Evolutionary conservation across 352 stramenopile genomes (phyloP), one percentile per base, ranked within the genome.

Genomic region (Pythium sp.): DNA sequence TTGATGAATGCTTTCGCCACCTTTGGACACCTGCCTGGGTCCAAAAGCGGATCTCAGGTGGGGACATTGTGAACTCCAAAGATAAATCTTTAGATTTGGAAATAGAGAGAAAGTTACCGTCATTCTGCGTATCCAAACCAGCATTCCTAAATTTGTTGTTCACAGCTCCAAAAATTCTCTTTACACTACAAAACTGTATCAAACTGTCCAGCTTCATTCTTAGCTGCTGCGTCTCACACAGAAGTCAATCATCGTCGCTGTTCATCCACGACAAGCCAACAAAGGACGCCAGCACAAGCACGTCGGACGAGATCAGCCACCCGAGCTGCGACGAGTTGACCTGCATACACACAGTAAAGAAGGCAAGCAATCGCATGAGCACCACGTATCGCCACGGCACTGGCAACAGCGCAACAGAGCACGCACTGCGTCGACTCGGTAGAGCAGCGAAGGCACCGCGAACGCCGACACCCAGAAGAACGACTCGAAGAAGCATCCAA

Each of bases 401-500:
- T 49, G 41, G 41, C 5, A 22, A 55, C 47, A 68, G 2, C 14
- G 65, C 12, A 26, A 46, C 61, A 38, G 11, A 8, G 5, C 22
- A 82, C 78, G 53, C 61, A 91, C 81, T 14, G 83, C 81, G 64
- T 87, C 77, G 28, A 89, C 81, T 62, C 81, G 81, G 67, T 90
- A 88, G 41, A 91, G 69, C 59, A 91, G 71, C 20, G 77, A 87
- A 0, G 83, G 83, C 14, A 91, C 82, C 2, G 83, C 83, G 49
- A 90, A 68, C n/a, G 81, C 75, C 47, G 73, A 80, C 8, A 89
- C 74, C 83, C 83, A 91, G 58, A 91, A 86, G 58, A 90, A 84
- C 28, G 81, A 78, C 51, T 91, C 83, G 59, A 91, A 89, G 66
- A 91, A 90, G 63, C 81, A 91, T 2, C 83, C 83, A 62, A 91